Evolutionary conservation across 1,284 basidiomycete genomes (phyloP), one percentile per base, ranked within the genome.

Genomic region (Leccinum subspadiceum): DNA sequence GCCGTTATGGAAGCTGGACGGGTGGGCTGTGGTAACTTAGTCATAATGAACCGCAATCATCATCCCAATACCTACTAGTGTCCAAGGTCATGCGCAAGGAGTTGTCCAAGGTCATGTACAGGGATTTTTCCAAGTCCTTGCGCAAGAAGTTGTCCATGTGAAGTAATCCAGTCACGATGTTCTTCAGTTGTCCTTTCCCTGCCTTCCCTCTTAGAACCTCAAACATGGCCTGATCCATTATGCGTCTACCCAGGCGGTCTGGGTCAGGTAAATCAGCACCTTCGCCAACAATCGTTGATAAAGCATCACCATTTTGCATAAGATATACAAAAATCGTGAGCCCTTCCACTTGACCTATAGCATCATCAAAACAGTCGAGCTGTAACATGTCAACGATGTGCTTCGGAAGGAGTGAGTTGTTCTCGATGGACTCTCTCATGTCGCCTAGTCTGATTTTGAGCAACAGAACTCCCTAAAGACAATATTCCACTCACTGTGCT

Each of bases 391-490:
- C 7, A 41, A 41, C 5, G n/a, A 41, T 41, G 39, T 41, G 3
- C 5, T 41, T 41, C 8, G 35, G 35, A 37, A 13, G 35, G 13
- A 15, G 13, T 37, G 4, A 4, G 13, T 37, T 37, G 6, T 13
- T 13, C 35, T 15, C 35, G 13, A 37, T 37, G 31, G 31, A 37
- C 6, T 15, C 15, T 33, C 4, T 15, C 67, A 71, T 70, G 24
- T 71, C 65, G 0, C 1, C 68, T 70, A 20, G 13, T 3, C 10
- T 26, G 4, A 39, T 26, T 20, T 2, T 59, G 4, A 58, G 7
- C 31, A 5, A 33, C 31, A 4, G 31, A 33, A 33, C 31, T 33
- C 29, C 29, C 29, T 29, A 29, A 8, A 8, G 29, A 29, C 29
- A 29, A 0, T 7, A 29, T 29, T 29, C 29, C 29, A 29, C 29